phyloP scores from a whole-genome alignment of 768 basidiomycete genomes.

The Hemileccinum rubropunctum region DNA sequence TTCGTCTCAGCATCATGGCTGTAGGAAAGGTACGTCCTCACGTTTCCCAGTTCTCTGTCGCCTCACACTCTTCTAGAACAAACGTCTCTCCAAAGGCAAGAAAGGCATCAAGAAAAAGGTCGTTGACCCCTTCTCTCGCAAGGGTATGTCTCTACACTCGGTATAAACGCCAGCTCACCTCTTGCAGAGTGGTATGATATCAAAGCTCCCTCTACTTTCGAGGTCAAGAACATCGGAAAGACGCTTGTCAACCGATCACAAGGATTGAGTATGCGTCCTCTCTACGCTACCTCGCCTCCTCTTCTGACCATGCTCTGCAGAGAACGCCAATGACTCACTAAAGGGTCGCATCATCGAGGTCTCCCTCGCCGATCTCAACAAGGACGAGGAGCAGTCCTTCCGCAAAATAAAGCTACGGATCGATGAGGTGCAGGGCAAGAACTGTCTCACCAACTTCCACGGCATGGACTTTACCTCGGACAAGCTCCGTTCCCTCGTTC shows the following conservation, averaged over 20 bases:
- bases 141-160: constrained; percentile 55
- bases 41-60: background rate
- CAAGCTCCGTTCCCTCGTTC: constrained; percentile 98
- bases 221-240: constrained; percentile 95
- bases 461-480: constrained; percentile 99
- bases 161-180: background rate
- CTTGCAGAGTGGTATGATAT: constrained; percentile 97
- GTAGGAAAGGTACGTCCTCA: constrained; percentile 73
- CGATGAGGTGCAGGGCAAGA: constrained; percentile 96
- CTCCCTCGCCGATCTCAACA: constrained; percentile 96
- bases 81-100: constrained; percentile 96
- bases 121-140: constrained; percentile 99
- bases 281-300: background rate
- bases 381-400: constrained; percentile 99
- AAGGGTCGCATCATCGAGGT: constrained; percentile 96
- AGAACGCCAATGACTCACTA: constrained; percentile 97
- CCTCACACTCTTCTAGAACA: constrained; percentile 61
- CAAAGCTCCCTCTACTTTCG: constrained; percentile 97
- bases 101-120: constrained; percentile 99
- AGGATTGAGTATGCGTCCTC: constrained; percentile 81
- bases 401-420: constrained; percentile 99
- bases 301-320: constrained; percentile 39
- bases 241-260: constrained; percentile 97
- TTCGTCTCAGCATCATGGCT: constrained; percentile 62
- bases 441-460: constrained; percentile 99